Base-by-base conservation (phyloP, 805 yeast species). In the Pichia heedii region DNA sequence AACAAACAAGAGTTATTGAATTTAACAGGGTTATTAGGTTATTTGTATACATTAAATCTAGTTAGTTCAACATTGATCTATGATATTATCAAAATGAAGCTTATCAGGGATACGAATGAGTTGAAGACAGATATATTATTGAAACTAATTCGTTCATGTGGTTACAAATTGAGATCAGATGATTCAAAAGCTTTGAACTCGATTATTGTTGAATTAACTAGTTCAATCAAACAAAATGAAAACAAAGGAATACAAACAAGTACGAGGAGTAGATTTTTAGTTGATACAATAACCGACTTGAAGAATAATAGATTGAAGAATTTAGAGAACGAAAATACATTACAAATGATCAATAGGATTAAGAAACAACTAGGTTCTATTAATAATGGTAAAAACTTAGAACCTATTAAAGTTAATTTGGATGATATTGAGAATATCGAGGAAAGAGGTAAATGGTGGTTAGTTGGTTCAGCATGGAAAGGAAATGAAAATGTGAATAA, bases 401-500 rank as follows among this genome's bases (percentile, higher is more conserved):
- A 93, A 43, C 84, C 98, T 2, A 70, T 93, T 22, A 87, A 84
- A 51, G 97, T 93, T 0, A 67, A 85, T 3, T 66, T 90, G 19
- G 80, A 77, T 37, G 99, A 93, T 65, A 87, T 93, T 45, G 77
- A 75, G 39, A 77, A 76, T 48, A 72, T 86, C 21, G 84, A 81
- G 13, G 76, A 81, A 1, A 77, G 79, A 50, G 99, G 99, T 45
- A 93, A 90, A 63, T 93, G 99, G 99, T 93, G 99, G 99, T 69
- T 93, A 27, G 90, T 93, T 26, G 99, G 99, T 40, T 85, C 97
- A 1, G 96, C 98, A 0, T 93, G 97, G 96, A 85, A 79, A 55
- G 96, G 96, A 3, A 45, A 29, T 22, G 53, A 29, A 13, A 29
- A 29, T 24, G 11, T 11, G 11, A 46, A 7, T 16, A 32, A 32